phyloP scores from a whole-genome alignment of 306 rosid species.

The Styphnolobium japonicum region DNA sequence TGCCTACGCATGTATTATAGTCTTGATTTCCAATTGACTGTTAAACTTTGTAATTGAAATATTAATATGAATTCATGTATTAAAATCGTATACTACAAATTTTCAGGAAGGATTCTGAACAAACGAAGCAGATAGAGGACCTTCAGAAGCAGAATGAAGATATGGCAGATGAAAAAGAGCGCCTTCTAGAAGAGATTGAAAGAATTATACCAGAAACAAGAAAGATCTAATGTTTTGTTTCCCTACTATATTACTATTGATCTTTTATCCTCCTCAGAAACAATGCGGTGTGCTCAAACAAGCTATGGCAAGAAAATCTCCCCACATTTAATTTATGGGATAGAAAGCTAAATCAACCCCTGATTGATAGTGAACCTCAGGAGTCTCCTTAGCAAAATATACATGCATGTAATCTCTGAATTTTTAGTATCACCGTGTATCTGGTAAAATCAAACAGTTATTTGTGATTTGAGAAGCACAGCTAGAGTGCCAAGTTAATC shows the following conservation, averaged over 20 bases:
- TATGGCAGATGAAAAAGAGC: slow-evolving; percentile 72
- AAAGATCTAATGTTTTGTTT: slow-evolving; percentile 37
- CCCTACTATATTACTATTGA: neutral
- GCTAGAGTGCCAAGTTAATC: neutral
- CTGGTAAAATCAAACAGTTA: slow-evolving; percentile 5
- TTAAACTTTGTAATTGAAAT: neutral
- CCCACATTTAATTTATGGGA: neutral
- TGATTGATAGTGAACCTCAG: slow-evolving; percentile 9
- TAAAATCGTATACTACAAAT: neutral
- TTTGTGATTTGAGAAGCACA: slow-evolving; percentile 21
- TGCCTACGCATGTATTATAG: neutral
- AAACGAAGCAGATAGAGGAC: slow-evolving; percentile 93
- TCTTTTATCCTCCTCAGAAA: neutral
- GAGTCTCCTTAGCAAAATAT: slow-evolving; percentile 4
- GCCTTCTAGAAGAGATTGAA: slow-evolving; percentile 81
- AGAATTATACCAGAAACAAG: slow-evolving; percentile 63
- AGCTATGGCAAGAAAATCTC: neutral
- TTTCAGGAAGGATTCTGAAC: slow-evolving; percentile 97
- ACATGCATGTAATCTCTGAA: slow-evolving; percentile 19
- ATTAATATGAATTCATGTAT: neutral
- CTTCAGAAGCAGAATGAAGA: slow-evolving; percentile 92
- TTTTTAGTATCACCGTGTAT: slow-evolving; percentile 3
- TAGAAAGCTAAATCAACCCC: neutral
- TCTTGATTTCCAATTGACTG: neutral
- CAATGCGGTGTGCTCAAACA: slow-evolving; percentile 6